phyloP scores from a whole-genome alignment of 495 filamentous ascomycete species.

The Podospora pseudopauciseta region DNA sequence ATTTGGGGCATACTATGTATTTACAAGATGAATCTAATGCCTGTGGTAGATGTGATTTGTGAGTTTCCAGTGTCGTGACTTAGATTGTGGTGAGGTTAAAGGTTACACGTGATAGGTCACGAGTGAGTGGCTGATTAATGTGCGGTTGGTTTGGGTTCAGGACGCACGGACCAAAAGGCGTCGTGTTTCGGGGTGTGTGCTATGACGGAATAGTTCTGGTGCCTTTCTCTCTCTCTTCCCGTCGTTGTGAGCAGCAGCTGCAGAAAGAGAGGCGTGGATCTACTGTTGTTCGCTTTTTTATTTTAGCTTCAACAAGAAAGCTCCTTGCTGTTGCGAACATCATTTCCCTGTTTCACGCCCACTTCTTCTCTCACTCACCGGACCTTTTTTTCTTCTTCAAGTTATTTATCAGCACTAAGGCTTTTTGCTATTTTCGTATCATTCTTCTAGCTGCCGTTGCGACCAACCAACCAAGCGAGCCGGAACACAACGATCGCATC shows the following conservation, averaged over 20 bases:
- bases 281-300: background rate
- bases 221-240: background rate
- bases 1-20: background rate
- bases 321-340: too few species aligned
- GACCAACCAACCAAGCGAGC: background rate
- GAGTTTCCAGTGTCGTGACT: background rate
- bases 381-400: too few species aligned
- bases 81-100: background rate
- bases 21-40: background rate
- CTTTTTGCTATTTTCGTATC: too few species aligned
- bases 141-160: background rate
- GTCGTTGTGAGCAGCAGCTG: constrained; percentile 5
- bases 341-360: background rate
- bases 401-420: too few species aligned
- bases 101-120: constrained; percentile 5
- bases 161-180: constrained; percentile 5
- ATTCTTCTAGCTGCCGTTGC: background rate
- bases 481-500: background rate
- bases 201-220: constrained; percentile 7
- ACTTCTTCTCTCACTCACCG: too few species aligned
- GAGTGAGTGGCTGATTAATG: background rate
- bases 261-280: background rate
- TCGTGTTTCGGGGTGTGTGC: background rate
- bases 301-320: background rate
- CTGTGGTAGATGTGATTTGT: background rate